These are phyloP conservation scores for Papiliotrema flavescens DNA, from an alignment of 1,284 basidiomycete species.

Conservation along the genomic window DNA sequence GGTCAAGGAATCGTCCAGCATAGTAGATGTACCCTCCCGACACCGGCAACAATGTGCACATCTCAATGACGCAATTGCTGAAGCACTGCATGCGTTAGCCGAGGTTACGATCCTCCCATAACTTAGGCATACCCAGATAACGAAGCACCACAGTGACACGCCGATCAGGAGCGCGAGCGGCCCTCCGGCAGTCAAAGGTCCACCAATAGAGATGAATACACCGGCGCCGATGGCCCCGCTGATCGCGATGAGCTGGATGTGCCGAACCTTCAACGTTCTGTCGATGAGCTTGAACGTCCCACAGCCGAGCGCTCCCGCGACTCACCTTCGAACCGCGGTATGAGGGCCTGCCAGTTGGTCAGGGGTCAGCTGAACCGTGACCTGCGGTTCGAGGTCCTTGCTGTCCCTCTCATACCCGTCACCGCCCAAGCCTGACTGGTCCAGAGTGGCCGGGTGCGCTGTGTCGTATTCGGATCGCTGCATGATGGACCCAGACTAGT, in stretches of 20 bases:
- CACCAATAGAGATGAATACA: constrained; percentile 1
- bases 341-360: too few species aligned
- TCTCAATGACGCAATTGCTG: not conserved
- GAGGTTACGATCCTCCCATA: not conserved
- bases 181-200: not conserved
- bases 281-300: not conserved
- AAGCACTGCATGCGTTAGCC: not conserved
- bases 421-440: too few species aligned
- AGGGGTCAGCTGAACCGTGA: too few species aligned
- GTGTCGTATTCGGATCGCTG: too few species aligned
- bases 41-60: not conserved
- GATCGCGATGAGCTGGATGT: constrained; percentile 2
- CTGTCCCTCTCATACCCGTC: too few species aligned
- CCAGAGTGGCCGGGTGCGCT: too few species aligned
- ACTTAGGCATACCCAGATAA: not conserved
- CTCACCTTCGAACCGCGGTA: too few species aligned
- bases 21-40: not conserved
- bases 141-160: not conserved
- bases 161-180: not conserved
- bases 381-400: too few species aligned
- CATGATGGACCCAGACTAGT: too few species aligned
- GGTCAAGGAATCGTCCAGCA: constrained; percentile 2
- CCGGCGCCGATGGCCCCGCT: not conserved
- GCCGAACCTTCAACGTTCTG: not conserved
- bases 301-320: too few species aligned